Evolutionary conservation across 1,284 basidiomycete species (phyloP).

Genomic region (Cystobasidium slooffiae): DNA sequence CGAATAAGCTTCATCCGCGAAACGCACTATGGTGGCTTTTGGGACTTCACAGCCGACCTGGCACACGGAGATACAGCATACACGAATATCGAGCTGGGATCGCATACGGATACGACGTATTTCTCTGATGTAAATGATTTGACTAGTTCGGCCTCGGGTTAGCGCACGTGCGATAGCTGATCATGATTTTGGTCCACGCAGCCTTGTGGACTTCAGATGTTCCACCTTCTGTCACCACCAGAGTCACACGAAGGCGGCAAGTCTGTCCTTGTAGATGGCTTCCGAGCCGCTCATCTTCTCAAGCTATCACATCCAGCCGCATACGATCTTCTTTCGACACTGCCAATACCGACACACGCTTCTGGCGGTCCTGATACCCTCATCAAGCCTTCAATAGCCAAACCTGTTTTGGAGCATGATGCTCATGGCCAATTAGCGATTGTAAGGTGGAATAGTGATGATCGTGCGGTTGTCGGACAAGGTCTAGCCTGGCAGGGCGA

Average conservation of each 20-base stretch:
- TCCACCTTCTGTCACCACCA: slow-evolving; percentile 76
- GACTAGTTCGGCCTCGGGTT: neutral
- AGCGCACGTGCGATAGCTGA: no score
- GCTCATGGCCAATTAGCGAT: slow-evolving; percentile 69
- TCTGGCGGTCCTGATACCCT: slow-evolving; percentile 68
- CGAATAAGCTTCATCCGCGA: slow-evolving; percentile 87
- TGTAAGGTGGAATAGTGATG: slow-evolving; percentile 94
- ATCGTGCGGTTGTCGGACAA: slow-evolving; percentile 74
- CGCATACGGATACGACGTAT: slow-evolving; percentile 91
- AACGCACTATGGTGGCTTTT: slow-evolving; percentile 90
- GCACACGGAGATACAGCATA: slow-evolving; percentile 88
- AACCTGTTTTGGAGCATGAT: slow-evolving; percentile 64
- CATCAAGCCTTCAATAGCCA: slow-evolving; percentile 68
- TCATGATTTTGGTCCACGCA: neutral
- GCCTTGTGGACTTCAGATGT: slow-evolving; percentile 70
- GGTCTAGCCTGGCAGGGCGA: slow-evolving; percentile 67
- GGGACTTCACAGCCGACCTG: slow-evolving; percentile 94
- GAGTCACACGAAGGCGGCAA: slow-evolving; percentile 76
- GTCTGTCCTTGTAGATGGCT: slow-evolving; percentile 91
- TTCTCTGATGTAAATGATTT: slow-evolving; percentile 48
- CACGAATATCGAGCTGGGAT: slow-evolving; percentile 81
- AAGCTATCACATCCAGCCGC: slow-evolving; percentile 72
- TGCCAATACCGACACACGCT: slow-evolving; percentile 81
- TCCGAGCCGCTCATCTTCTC: slow-evolving; percentile 82
- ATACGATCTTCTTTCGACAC: slow-evolving; percentile 71